Evolutionary conservation across 2,329 filamentous ascomycete species (phyloP), one percentile per base, ranked within the genome.

Genomic region (Claviceps lovelessii): DNA sequence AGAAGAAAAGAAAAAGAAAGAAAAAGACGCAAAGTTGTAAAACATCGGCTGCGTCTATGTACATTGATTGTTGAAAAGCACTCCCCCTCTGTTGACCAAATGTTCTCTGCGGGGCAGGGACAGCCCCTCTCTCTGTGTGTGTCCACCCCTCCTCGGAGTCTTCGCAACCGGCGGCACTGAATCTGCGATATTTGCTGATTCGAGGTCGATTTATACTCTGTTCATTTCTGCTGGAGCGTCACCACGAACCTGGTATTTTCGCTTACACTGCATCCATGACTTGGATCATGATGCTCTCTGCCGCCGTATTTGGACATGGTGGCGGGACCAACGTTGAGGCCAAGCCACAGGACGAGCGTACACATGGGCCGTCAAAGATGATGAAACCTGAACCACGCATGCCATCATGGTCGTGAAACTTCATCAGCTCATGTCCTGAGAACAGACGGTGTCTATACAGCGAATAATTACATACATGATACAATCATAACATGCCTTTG

Each of bases 401-500:
- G 23, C 3, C 23, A 23, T 23, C 23, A 23, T 23, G 23, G 23
- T 49, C 35, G 17, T 31, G 5, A 10, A 49, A 8, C 35, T 33
- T 45, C 35, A 19, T 49, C 28, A 54, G 23, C 28, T 28, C 29
- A 44, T 41, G 2, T 13, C 48, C 46, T 37, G 33, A 33, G 41
- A 23, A 39, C 1, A 31, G 33, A 9, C 33, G 11, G 23, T 23
- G 52, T 41, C 28, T 9, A 8, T 2, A 11, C 11, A 6, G 9
- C 9, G 13, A 17, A 31, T 49, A 15, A 7, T 48, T 19, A 31
- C 35, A 41, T 42, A 31, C 35, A 41, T 42, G 17, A 6, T 48
- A 31, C 35, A 33, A 58, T 82, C 70, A 96, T 62, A 93, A 73
- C 88, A 98, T 97, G 3, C 93, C 93, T 72, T 88, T 90, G 61